Evolutionary conservation across 2,329 filamentous ascomycete species (phyloP).

Genomic region (Botrytis medusae): DNA sequence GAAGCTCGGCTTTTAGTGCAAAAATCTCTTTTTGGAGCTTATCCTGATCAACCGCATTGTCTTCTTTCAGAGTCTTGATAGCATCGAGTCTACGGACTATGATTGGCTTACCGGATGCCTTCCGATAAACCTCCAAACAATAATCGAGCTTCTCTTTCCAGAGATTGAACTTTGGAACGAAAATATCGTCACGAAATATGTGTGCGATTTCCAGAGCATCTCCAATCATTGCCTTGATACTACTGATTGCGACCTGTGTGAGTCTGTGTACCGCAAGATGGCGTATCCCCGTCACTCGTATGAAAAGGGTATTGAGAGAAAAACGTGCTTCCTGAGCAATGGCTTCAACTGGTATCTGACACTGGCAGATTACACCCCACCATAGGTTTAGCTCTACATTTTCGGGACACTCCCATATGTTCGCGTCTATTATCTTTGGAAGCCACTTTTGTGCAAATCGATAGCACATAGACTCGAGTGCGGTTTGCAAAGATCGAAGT

Average conservation of each 20-base stretch:
- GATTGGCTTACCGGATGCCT: not conserved
- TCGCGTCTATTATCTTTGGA: conserved; percentile 21
- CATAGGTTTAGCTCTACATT: conserved; percentile 26
- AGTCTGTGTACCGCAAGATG: conserved; percentile 26
- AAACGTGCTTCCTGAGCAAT: conserved; percentile 6
- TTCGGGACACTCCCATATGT: conserved; percentile 26
- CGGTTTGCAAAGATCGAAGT: conserved; percentile 24
- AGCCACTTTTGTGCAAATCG: conserved; percentile 28
- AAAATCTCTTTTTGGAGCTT: not conserved
- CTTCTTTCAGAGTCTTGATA: not conserved
- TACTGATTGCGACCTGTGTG: conserved; percentile 21
- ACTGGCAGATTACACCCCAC: conserved; percentile 22
- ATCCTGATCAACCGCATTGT: not conserved
- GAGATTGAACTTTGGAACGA: not conserved
- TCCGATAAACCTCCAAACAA: not conserved
- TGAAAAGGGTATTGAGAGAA: conserved; percentile 15
- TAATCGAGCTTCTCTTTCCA: conserved; percentile 7
- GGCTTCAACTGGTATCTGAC: conserved; percentile 24
- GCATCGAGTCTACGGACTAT: not conserved
- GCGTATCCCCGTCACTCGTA: conserved; percentile 21
- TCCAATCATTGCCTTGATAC: conserved; percentile 20
- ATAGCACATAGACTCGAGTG: conserved; percentile 26
- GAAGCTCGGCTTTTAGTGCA: not conserved
- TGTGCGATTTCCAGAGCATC: conserved; percentile 21
- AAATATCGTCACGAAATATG: conserved; percentile 19